Conservation (phyloP, 345 rosid species). For the Lepidium aucheri region DNA sequence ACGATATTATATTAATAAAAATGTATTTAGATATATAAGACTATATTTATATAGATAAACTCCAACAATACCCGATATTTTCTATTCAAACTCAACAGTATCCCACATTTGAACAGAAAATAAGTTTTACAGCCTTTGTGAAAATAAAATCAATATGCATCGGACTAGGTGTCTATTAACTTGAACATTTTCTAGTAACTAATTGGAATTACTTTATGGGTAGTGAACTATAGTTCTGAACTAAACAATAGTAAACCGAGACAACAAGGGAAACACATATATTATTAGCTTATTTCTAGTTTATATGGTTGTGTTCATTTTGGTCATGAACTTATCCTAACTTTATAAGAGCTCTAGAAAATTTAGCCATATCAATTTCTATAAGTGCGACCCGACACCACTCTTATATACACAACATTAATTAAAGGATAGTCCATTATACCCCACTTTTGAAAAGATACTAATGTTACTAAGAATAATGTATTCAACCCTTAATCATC, state of each 20-base stretch:
- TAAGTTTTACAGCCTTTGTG: neutral
- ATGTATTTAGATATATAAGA: too few species aligned
- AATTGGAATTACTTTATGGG: neutral
- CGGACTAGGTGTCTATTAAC: neutral
- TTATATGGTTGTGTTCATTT: neutral
- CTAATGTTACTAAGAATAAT: neutral
- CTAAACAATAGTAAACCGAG: neutral
- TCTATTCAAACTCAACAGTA: neutral
- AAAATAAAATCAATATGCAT: neutral
- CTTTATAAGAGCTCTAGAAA: neutral
- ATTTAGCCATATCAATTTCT: neutral
- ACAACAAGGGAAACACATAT: constrained; percentile 1
- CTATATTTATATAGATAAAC: too few species aligned
- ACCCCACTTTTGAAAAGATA: neutral
- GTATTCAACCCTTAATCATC: neutral
- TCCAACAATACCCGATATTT: too few species aligned
- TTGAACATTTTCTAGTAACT: neutral
- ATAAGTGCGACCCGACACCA: neutral
- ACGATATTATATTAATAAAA: too few species aligned
- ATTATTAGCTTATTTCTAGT: neutral
- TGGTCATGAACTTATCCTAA: neutral
- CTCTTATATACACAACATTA: neutral
- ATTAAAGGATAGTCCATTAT: neutral
- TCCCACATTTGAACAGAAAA: neutral
- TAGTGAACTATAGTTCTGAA: neutral